Evolutionary conservation across 257 asterid genomes (phyloP), one percentile per base, ranked within the genome.

Genomic region (Scutellaria baicalensis): DNA sequence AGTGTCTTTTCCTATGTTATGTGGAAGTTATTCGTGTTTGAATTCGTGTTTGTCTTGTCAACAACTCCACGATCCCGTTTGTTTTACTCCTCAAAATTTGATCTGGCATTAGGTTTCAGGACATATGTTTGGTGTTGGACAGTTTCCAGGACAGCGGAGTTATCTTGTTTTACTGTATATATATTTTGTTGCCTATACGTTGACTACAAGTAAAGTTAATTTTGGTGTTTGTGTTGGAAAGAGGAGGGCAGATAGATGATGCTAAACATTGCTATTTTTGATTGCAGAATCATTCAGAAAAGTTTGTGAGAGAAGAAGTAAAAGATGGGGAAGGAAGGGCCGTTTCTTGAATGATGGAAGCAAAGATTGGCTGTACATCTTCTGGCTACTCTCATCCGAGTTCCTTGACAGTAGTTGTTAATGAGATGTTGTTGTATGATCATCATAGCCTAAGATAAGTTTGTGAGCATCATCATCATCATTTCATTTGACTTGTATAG

Each of bases 241-340:
- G 9, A 35, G 33, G 10, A 6, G 33, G 56, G 21, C 7, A 49
- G 23, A 9, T 10, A 54, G 16, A 10, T 27, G n/a, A 23, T 58
- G 44, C 5, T 59, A 16, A 27, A 11, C 54, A 13, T 60, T 60
- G 45, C 10, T 35, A 20, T 71, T 59, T 9, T 20, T 10, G 3
- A 44, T 77, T 82, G 86, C 95, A 83, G 92, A 73, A 72, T 54
- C 74, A n/a, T 43, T 61, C 84, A 14, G 68, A 72, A 49, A 79
- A 77, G 64, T 48, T 40, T 36, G 64, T 68, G 67, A 68, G 47
- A 54, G 69, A 78, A 49, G 75, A 18, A 47, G 3, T 23, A 17
- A 17, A 52, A 40, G 83, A 47, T 23, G 80, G 66, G 23, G 81
- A 72, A 45, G 9, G 38, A 64, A 73, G 82, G 74, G 86, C 90